Evolutionary conservation across 768 basidiomycete species (phyloP).

Genomic region (Leccinum arenicola): DNA sequence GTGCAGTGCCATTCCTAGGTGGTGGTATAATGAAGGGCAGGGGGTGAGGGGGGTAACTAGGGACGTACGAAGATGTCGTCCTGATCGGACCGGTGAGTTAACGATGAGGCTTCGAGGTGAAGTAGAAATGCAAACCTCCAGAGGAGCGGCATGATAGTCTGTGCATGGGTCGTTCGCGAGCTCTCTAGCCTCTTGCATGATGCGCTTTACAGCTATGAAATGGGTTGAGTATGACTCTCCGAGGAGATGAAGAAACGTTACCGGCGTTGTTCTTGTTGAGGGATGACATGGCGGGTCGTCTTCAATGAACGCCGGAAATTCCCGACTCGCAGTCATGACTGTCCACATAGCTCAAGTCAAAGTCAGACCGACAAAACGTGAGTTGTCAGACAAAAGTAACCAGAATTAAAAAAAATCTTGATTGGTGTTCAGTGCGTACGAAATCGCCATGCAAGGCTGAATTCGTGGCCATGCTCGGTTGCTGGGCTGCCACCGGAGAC

Average conservation of each 20-base stretch:
- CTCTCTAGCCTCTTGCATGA: constrained; percentile 94
- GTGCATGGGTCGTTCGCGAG: constrained; percentile 80
- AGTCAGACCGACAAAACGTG: constrained; percentile 75
- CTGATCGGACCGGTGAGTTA: constrained; percentile 35
- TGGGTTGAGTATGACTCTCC: not conserved
- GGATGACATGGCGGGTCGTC: constrained; percentile 25
- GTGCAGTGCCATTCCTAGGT: constrained; percentile 94
- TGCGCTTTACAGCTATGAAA: constrained; percentile 81
- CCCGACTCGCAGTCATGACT: constrained; percentile 23
- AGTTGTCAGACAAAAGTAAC: constrained; percentile 13
- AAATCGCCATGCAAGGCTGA: constrained; percentile 38
- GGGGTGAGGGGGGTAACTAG: constrained; percentile 1
- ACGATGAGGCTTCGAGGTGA: not conserved
- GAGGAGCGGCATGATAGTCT: constrained; percentile 80
- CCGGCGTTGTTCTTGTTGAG: constrained; percentile 92
- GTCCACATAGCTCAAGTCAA: constrained; percentile 80
- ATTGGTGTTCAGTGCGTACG: constrained; percentile 4
- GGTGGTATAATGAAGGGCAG: constrained; percentile 16
- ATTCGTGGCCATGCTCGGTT: constrained; percentile 76
- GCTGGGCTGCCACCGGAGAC: constrained; percentile 79
- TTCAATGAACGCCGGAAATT: constrained; percentile 8
- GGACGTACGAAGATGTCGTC: constrained; percentile 83
- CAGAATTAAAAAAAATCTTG: too few species aligned
- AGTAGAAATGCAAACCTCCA: constrained; percentile 52
- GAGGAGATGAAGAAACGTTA: constrained; percentile 31